Base-by-base conservation (phyloP, 495 filamentous ascomycete genomes). In the Aspergillus bridgeri region DNA sequence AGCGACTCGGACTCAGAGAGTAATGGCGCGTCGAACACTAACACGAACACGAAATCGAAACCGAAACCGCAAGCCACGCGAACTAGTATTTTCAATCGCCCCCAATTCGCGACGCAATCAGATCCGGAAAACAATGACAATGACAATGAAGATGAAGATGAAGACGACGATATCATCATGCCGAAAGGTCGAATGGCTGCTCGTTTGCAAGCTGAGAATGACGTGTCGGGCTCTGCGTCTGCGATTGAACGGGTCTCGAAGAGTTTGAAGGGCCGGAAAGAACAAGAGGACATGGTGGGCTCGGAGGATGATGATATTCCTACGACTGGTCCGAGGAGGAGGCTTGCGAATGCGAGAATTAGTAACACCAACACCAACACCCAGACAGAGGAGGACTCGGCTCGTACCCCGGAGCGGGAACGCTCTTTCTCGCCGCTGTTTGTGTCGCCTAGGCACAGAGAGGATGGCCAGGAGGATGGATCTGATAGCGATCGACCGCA, bases 111-210 rank as follows among this genome's bases (percentile, higher is more conserved):
- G 33, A 38, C 33, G 33, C 33, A 38, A 38, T 15, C 33, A 49
- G 45, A 50, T 43, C 25, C 24, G 19, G 13, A 53, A 15, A 60
- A 64, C 8, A 59, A 60, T 13, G 61, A 70, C 48, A 54, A 60
- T 3, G 48, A 60, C 3, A 58, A 65, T 45, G 73, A 77, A 23
- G 77, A 76, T 7, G 79, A 77, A 23, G 77, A 76, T 7, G 79
- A 82, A 9, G 78, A 79, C 6, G 75, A 80, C 19, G 73, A 78
- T 19, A 77, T 84, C 55, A 59, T 86, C 20, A 77, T 79, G 21
- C 89, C 89, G 4, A 81, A 81, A 51, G 90, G 90, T 3, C 82
- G 85, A 23, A 78, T 94, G 61, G 90, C 90, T 54, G 79, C 85
- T 17, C 78, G 86, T 22, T 85, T 92, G 80, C 82, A 83, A 62